These are phyloP conservation scores for Penicillium sp. DNA, from an alignment of 2,329 filamentous ascomycete species.

Conservation along the genomic window DNA sequence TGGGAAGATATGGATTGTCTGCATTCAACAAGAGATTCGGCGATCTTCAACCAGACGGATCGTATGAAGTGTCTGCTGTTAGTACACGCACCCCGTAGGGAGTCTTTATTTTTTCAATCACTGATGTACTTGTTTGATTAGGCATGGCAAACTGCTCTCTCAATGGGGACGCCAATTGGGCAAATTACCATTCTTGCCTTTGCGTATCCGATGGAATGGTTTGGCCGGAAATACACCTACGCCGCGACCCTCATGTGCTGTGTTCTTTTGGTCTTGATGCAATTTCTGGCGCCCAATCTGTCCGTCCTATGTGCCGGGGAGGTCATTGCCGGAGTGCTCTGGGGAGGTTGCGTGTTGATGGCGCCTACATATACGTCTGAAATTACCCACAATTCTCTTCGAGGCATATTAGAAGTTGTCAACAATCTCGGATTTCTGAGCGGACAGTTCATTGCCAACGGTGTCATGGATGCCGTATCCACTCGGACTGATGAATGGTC, in stretches of 20 bases:
- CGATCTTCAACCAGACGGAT: too few relatives aligned
- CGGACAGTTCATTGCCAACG: slow-evolving; percentile 51
- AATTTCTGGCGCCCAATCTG: background rate
- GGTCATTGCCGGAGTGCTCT: slow-evolving; percentile 60
- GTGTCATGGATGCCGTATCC: slow-evolving; percentile 43
- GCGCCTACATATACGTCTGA: slow-evolving; percentile 54
- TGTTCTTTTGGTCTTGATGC: background rate
- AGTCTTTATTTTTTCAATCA: too few relatives aligned
- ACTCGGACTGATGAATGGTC: slow-evolving; percentile 41
- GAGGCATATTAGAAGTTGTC: slow-evolving; percentile 51
- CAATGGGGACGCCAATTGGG: too few relatives aligned
- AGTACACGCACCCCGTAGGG: too few relatives aligned
- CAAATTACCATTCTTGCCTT: too few relatives aligned
- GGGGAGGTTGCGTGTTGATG: slow-evolving; percentile 50
- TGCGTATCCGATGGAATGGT: too few relatives aligned
- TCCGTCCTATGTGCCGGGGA: slow-evolving; percentile 52
- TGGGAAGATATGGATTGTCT: too few relatives aligned
- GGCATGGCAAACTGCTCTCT: too few relatives aligned
- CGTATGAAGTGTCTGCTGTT: too few relatives aligned
- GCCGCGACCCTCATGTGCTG: background rate
- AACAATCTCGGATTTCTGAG: slow-evolving; percentile 57
- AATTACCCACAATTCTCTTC: slow-evolving; percentile 39
- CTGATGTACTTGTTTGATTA: too few relatives aligned
- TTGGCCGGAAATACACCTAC: background rate
- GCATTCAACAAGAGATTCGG: too few relatives aligned